Conservation (phyloP, 1,284 basidiomycete species). For the Abortiporus biennis region DNA sequence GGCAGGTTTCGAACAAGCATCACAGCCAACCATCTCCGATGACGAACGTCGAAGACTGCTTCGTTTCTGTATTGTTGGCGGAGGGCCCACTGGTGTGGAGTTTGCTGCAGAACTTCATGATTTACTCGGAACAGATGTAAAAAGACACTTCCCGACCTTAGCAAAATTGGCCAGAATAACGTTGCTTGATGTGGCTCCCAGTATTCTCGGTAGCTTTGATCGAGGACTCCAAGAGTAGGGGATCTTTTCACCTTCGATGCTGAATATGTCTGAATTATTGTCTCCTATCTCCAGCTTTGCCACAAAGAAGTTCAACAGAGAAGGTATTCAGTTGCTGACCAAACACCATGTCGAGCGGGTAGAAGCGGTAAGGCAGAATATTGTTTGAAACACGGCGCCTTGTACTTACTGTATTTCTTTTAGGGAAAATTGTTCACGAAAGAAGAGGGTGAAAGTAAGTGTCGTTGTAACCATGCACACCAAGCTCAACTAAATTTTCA, state of each 20-base stretch:
- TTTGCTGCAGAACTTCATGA: slow-evolving; percentile 87
- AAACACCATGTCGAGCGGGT: slow-evolving; percentile 80
- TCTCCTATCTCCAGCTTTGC: slow-evolving; percentile 45
- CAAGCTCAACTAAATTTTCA: slow-evolving; percentile 9
- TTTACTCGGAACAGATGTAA: slow-evolving; percentile 72
- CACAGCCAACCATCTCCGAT: slow-evolving; percentile 63
- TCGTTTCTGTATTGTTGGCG: slow-evolving; percentile 80
- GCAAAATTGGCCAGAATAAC: slow-evolving; percentile 62
- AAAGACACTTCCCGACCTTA: slow-evolving; percentile 58
- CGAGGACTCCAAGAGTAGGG: slow-evolving; percentile 57
- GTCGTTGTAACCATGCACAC: slow-evolving; percentile 6
- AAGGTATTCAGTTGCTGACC: slow-evolving; percentile 73
- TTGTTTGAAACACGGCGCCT: slow-evolving; percentile 7
- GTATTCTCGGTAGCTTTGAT: slow-evolving; percentile 80
- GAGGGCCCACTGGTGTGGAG: slow-evolving; percentile 77
- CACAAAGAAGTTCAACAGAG: slow-evolving; percentile 67
- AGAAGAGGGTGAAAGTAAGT: slow-evolving; percentile 55
- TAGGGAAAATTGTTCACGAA: slow-evolving; percentile 54
- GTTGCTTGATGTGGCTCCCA: slow-evolving; percentile 77
- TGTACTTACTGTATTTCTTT: slow-evolving; percentile 1
- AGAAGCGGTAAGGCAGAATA: slow-evolving; percentile 40
- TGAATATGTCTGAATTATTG: slow-evolving; percentile 7
- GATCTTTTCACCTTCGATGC: slow-evolving; percentile 5
- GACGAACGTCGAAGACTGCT: slow-evolving; percentile 62
- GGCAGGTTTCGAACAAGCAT: slow-evolving; percentile 74